These are phyloP conservation scores for Annulohypoxylon nitens DNA, from an alignment of 495 filamentous ascomycete species.

Conservation along the genomic window DNA sequence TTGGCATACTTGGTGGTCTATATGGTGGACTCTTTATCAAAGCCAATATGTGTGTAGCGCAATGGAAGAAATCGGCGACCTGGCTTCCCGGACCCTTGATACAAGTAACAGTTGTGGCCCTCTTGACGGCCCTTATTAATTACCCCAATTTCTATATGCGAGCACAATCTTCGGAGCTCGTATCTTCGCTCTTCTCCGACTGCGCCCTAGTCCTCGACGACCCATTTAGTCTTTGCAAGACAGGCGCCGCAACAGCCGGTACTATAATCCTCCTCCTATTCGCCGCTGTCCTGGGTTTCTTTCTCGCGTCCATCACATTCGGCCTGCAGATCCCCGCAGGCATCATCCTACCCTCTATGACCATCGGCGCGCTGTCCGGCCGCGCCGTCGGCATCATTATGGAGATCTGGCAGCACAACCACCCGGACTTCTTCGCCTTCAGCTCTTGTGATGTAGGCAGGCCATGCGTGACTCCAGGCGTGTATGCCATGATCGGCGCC, in stretches of 20 bases:
- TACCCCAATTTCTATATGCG: slow-evolving; percentile 97
- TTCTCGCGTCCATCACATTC: slow-evolving; percentile 90
- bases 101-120: slow-evolving; percentile 80
- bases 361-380: slow-evolving; percentile 93
- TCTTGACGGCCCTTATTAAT: slow-evolving; percentile 88
- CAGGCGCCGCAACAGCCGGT: slow-evolving; percentile 74
- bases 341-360: slow-evolving; percentile 97
- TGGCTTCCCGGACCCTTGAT: slow-evolving; percentile 75
- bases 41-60: slow-evolving; percentile 86
- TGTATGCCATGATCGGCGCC: slow-evolving; percentile 96
- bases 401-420: slow-evolving; percentile 86
- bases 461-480: slow-evolving; percentile 91
- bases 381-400: slow-evolving; percentile 89
- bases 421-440: slow-evolving; percentile 83
- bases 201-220: slow-evolving; percentile 83
- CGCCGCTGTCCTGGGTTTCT: slow-evolving; percentile 83
- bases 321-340: slow-evolving; percentile 97
- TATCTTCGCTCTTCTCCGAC: slow-evolving; percentile 92
- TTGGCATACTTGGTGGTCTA: slow-evolving; percentile 90
- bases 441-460: slow-evolving; percentile 85
- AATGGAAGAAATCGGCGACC: slow-evolving; percentile 77
- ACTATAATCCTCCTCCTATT: slow-evolving; percentile 84
- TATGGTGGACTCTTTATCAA: slow-evolving; percentile 97
- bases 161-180: slow-evolving; percentile 90
- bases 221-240: slow-evolving; percentile 87